A percentile compares a stretch with the other conserved stretches of the same genome.
Conservation (phyloP, 2,329 filamentous ascomycete species). For the Phoma sp. region DNA sequence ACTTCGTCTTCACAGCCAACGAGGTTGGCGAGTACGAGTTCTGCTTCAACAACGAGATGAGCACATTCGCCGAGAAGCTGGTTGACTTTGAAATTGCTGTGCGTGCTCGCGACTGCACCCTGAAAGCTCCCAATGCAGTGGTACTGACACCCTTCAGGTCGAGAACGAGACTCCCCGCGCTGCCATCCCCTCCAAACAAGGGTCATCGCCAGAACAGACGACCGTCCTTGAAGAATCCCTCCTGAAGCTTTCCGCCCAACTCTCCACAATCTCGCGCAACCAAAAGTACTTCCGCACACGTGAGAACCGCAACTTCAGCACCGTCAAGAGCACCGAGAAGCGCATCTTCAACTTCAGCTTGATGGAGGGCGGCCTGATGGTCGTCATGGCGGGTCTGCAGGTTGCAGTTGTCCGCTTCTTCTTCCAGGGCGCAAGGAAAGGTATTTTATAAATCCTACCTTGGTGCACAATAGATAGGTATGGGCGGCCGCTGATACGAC, state of each 20-base stretch:
- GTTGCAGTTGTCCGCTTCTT: conserved; percentile 98
- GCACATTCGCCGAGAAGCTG: conserved; percentile 94
- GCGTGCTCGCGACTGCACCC: conserved; percentile 44
- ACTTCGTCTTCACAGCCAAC: conserved; percentile 96
- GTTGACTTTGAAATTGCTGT: conserved; percentile 98
- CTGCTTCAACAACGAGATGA: conserved; percentile 99
- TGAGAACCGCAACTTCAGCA: conserved; percentile 99
- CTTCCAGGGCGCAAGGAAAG: conserved; percentile 85
- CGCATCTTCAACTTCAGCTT: conserved; percentile 97
- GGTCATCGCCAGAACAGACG: conserved; percentile 87
- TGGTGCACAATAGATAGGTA: not conserved
- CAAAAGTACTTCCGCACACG: conserved; percentile 99
- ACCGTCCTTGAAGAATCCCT: conserved; percentile 89
- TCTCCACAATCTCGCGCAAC: conserved; percentile 93
- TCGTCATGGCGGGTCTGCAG: conserved; percentile 94
- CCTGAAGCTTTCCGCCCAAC: conserved; percentile 89
- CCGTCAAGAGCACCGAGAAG: conserved; percentile 92
- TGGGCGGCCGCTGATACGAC: conserved; percentile 22
- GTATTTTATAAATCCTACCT: conserved; percentile 41
- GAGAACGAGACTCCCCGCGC: conserved; percentile 85
- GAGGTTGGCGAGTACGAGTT: conserved; percentile 89
- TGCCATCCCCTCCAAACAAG: conserved; percentile 85
- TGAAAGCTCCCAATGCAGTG: not conserved
- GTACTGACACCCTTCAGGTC: conserved; percentile 63
- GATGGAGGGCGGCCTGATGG: conserved; percentile 88